phyloP scores from a whole-genome alignment of 495 filamentous ascomycete species.

The Penicillium antarcticum region DNA sequence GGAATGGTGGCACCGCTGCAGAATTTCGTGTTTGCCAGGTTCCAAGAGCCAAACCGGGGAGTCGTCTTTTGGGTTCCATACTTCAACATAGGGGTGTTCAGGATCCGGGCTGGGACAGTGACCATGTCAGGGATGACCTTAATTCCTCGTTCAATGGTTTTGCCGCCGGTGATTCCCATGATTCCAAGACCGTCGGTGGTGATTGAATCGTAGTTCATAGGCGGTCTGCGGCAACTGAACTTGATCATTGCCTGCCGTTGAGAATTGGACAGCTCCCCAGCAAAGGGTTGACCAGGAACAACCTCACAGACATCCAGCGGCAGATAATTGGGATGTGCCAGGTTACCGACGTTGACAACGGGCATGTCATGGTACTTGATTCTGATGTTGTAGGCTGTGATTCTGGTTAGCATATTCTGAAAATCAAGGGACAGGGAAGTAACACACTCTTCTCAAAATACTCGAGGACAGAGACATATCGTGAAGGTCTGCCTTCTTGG shows the following conservation, averaged over 20 bases:
- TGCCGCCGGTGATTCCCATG: conserved; percentile 36
- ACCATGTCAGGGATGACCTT: conserved; percentile 8
- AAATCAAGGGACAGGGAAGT: not conserved
- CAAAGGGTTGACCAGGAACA: conserved; percentile 57
- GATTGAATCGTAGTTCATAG: conserved; percentile 61
- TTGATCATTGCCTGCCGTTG: conserved; percentile 60
- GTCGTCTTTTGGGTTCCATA: conserved; percentile 4
- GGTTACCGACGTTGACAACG: conserved; percentile 64
- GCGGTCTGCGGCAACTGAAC: conserved; percentile 62
- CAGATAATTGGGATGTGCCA: conserved; percentile 51
- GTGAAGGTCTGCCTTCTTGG: not conserved
- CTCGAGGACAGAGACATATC: conserved; percentile 10
- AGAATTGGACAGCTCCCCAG: conserved; percentile 41
- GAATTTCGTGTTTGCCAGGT: conserved; percentile 12
- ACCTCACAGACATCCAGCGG: conserved; percentile 61
- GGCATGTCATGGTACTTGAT: conserved; percentile 34
- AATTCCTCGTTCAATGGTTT: not conserved
- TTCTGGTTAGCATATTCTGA: not conserved
- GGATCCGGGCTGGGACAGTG: conserved; percentile 14
- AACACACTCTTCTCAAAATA: conserved; percentile 17
- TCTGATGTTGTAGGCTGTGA: conserved; percentile 10
- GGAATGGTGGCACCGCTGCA: not conserved
- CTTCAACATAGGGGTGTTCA: conserved; percentile 11
- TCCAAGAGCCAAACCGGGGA: conserved; percentile 14
- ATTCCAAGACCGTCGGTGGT: conserved; percentile 44